These are phyloP conservation scores for Fusarium circinatum DNA, from an alignment of 2,329 filamentous ascomycete species.

Conservation along the genomic window DNA sequence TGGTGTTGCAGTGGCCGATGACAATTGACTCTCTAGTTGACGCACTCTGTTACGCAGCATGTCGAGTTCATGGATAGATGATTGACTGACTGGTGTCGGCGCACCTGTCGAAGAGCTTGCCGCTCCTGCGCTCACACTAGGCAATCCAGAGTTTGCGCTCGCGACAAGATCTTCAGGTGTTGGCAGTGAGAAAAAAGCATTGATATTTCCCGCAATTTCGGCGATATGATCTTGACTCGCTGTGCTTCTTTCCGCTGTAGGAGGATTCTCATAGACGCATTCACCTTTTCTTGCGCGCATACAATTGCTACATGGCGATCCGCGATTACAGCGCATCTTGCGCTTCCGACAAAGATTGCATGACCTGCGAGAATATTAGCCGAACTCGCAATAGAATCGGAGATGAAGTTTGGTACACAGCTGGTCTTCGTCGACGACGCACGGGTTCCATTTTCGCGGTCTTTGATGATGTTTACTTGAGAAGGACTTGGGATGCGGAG, in stretches of 20 bases:
- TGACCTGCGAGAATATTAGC: conserved; percentile 42
- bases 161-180: background rate
- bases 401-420: conserved; percentile 34
- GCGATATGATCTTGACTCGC: background rate
- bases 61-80: conserved; percentile 26
- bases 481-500: background rate
- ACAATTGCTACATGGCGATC: conserved; percentile 55
- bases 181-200: background rate
- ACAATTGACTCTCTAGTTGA: conserved; percentile 26
- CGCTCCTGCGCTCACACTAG: background rate
- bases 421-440: conserved; percentile 45
- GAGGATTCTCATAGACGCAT: conserved; percentile 49
- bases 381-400: rapidly evolving
- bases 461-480: background rate
- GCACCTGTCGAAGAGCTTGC: background rate
- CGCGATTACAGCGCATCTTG: conserved; percentile 57
- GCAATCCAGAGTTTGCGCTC: background rate
- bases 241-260: background rate
- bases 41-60: conserved; percentile 18
- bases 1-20: background rate
- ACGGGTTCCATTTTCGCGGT: conserved; percentile 21
- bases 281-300: conserved; percentile 48
- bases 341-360: conserved; percentile 56
- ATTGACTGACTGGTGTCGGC: background rate
- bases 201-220: background rate